These are phyloP conservation scores for Perkinsus olseni DNA, from an alignment of 169 alveolate species.

Conservation along the genomic window DNA sequence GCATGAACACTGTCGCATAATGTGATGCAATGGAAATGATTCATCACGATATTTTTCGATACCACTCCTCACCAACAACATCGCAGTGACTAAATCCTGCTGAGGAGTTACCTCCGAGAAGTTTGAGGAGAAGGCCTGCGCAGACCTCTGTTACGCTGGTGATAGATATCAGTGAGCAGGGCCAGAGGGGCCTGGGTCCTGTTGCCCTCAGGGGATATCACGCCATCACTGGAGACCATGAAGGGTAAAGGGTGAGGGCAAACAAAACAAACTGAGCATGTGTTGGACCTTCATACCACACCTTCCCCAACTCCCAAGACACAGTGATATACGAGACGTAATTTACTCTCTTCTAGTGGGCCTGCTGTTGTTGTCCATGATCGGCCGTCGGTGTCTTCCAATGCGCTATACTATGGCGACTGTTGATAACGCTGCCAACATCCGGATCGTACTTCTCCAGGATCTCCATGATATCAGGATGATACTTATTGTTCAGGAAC, in stretches of 20 bases:
- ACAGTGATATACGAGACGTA: not conserved
- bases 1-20: no score
- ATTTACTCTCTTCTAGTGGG: not conserved
- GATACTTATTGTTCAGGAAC: not conserved
- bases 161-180: not conserved
- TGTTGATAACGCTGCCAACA: not conserved
- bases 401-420: not conserved
- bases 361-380: not conserved
- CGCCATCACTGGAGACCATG: not conserved
- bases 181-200: not conserved
- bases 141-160: not conserved
- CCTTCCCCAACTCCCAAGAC: not conserved
- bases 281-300: not conserved
- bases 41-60: no score
- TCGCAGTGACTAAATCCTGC: not conserved
- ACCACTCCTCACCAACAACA: no score
- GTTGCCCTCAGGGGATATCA: not conserved
- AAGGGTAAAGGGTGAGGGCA: not conserved
- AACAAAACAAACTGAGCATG: no score
- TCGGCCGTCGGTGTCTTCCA: not conserved
- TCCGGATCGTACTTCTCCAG: not conserved
- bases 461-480: not conserved
- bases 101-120: not conserved
- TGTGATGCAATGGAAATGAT: no score
- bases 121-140: not conserved